Percentiles rank a stretch among this genome's conserved stretches.
phyloP scores from a whole-genome alignment of 441 rosid species.

The Pelargonium cotyledonis region DNA sequence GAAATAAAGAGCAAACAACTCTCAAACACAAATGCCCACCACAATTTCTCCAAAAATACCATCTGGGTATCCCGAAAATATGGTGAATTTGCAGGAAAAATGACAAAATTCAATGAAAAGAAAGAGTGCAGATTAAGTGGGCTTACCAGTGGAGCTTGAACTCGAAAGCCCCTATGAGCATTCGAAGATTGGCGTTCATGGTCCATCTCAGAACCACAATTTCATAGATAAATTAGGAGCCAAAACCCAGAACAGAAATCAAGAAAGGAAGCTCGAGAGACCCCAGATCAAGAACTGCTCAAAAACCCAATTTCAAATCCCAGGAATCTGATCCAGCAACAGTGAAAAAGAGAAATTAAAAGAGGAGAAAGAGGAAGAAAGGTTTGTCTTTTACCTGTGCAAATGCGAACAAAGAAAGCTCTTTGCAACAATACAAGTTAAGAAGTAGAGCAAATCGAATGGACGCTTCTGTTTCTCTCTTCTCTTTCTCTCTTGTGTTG shows the following conservation, averaged over 20 bases:
- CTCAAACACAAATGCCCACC: neutral
- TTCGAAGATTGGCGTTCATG: constrained; percentile 45
- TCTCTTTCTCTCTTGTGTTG: neutral
- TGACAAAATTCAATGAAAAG: constrained; percentile 8
- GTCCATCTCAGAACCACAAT: constrained; percentile 52
- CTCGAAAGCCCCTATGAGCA: constrained; percentile 53
- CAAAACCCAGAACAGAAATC: constrained; percentile 19
- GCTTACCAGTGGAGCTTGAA: constrained; percentile 83
- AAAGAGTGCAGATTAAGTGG: constrained; percentile 18
- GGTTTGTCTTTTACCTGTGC: constrained; percentile 20
- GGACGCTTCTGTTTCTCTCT: neutral
- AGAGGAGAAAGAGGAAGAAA: constrained; percentile 12
- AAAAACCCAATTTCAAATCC: neutral
- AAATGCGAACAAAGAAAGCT: constrained; percentile 28
- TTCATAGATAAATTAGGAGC: constrained; percentile 24
- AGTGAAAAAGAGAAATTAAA: neutral
- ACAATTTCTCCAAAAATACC: neutral
- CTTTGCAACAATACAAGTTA: neutral
- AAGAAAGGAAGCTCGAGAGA: neutral
- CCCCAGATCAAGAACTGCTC: constrained; percentile 36
- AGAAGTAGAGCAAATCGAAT: neutral
- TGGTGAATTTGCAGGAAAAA: neutral
- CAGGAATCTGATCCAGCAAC: constrained; percentile 29
- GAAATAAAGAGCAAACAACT: neutral
- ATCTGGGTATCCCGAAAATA: neutral